Evolutionary conservation across 148 eudicot species (phyloP), one percentile per base, ranked within the genome.

Genomic region (Hydrangea macrophylla): DNA sequence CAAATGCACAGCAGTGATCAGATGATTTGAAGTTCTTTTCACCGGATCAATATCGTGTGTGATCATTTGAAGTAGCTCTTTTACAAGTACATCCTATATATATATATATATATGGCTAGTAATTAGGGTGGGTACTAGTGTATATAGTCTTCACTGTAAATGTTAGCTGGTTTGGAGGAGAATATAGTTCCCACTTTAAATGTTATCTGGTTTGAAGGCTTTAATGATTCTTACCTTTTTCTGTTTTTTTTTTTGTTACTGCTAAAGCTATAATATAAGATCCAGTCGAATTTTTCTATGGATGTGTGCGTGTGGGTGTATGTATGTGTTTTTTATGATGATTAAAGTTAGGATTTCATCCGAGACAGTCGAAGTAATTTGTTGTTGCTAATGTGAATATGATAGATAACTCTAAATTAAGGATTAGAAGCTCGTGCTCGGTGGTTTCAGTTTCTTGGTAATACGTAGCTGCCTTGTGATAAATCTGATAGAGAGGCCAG

Each of bases 21-120:
- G 33, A 48, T 9, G 26, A 56, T 33, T 48, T 27, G 26, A 10
- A 20, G 36, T 64, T 44, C 39, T 35, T 8, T 35, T 35, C 45
- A 40, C 7, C 12, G 12, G 45, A 9, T n/a, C 8, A 9, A 9
- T 15, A 10, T 9, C 11, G 1, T 9, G 12, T 15, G 5, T 40
- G 45, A 40, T 40, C 1, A 40, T 60, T 60, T 61, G 31, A 58
- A 60, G 59, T 58, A 69, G 57, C 44, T 59, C 42, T 30, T 59
- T 58, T 36, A 11, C 45, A 53, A 50, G 48, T 31, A 20, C 30
- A 36, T 17, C n/a, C n/a, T n/a, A n/a, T n/a, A n/a, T n/a, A n/a
- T n/a, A n/a, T n/a, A n/a, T n/a, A n/a, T n/a, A n/a, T n/a, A n/a
- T 27, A 45, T 64, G 2, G 26, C 12, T 26, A 7, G 37, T 28